Evolutionary conservation across 176 grass and related monocot genomes (phyloP).

Genomic region (Oryza coarctata): DNA sequence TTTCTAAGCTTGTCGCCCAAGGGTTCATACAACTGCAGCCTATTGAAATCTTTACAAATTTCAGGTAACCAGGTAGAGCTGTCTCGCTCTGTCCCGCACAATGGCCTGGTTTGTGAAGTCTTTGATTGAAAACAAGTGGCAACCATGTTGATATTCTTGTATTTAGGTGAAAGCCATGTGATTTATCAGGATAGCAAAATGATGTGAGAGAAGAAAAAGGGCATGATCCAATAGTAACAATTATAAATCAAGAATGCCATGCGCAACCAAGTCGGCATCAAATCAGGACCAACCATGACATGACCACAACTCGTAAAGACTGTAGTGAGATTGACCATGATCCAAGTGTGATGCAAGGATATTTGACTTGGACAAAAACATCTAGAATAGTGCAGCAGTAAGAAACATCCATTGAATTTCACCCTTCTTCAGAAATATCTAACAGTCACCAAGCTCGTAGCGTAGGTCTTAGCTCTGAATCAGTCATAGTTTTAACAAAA

Average conservation of each 20-base stretch:
- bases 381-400: not conserved
- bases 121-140: not conserved
- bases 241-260: not conserved
- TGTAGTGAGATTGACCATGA: not conserved
- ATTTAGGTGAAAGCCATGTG: not conserved
- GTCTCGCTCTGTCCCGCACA: not conserved
- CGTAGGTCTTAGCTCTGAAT: not conserved
- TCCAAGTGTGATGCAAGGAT: not conserved
- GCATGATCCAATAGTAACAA: not conserved
- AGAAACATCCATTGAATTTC: not conserved
- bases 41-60: not conserved
- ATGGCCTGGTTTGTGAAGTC: not conserved
- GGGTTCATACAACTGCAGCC: not conserved
- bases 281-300: constrained; percentile 4
- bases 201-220: no score
- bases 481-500: not conserved
- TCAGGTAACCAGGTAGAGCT: not conserved
- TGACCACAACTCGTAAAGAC: not conserved
- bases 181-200: no score
- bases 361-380: not conserved
- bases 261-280: not conserved
- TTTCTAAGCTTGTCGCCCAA: not conserved
- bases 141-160: not conserved
- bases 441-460: not conserved
- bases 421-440: not conserved